Evolutionary conservation across 768 basidiomycete species (phyloP), one percentile per base, ranked within the genome.

Genomic region (Tricholoma bakamatsutake): DNA sequence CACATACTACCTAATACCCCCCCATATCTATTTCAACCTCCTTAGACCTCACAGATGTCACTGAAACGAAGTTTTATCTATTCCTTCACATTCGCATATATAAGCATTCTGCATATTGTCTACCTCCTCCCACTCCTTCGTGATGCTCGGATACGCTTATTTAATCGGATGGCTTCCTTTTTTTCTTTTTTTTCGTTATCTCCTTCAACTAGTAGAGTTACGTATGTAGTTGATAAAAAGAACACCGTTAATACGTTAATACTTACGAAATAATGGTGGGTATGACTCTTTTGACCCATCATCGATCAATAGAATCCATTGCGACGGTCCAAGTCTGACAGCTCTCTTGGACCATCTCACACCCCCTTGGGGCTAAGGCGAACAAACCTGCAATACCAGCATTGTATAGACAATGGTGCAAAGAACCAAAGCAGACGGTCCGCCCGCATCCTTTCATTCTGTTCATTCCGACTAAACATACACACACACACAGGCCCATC

Each of bases 401-500:
- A 24, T 24, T 24, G 21, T 24, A 24, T 24, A 24, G 21, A 24
- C 21, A 48, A 64, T 64, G 63, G 63, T 64, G 12, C 63, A 64
- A 54, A 52, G 61, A 55, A 58, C 61, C 18, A 62, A 61, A 43
- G 54, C 55, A 11, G 61, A 62, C 6, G 61, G 63, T 62, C 49
- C 12, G 53, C 52, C 24, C 17, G 33, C 12, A 45, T 43, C n/a
- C 39, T 47, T 12, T 4, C 5, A 24, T n/a, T 30, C 18, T n/a
- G 11, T 6, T n/a, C n/a, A n/a, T n/a, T n/a, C n/a, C n/a, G n/a
- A n/a, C n/a, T 55, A 6, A 18, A 12, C 58, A 58, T 59, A 4
- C 52, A 58, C 17, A 24, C 39, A 33, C 15, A 49, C 53, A 9
- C 54, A 78, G 88, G 86, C 18, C 89, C 87, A 13, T 94, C 92